These are phyloP conservation scores for Pelargonium nanum DNA, from an alignment of 345 rosid genomes.

Conservation along the genomic window DNA sequence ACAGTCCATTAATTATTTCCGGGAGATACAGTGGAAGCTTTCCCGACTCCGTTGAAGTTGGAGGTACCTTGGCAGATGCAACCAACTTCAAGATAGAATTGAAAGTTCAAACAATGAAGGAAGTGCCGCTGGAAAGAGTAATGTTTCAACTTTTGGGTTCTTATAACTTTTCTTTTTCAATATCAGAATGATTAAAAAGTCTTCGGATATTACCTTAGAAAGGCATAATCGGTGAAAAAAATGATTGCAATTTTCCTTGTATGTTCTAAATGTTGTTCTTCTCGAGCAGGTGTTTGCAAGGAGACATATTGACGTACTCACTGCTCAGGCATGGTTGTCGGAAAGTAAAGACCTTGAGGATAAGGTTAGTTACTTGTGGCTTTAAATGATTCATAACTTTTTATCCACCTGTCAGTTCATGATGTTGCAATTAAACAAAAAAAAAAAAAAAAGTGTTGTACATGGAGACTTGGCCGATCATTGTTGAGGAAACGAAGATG, in stretches of 20 bases:
- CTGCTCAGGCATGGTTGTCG: conserved; percentile 72
- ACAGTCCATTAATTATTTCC: conserved; percentile 45
- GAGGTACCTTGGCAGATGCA: conserved; percentile 53
- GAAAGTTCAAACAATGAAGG: conserved; percentile 51
- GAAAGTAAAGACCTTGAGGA: conserved; percentile 52
- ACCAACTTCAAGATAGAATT: conserved; percentile 37
- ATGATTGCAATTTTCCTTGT: too few relatives aligned
- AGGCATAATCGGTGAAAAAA: too few relatives aligned
- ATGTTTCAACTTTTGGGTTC: neutral
- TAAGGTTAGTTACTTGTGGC: conserved; percentile 48
- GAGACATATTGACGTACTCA: conserved; percentile 64
- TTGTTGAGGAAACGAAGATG: too few relatives aligned
- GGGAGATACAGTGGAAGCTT: conserved; percentile 69
- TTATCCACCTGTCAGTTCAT: too few relatives aligned
- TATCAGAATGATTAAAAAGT: too few relatives aligned
- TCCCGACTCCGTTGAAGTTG: conserved; percentile 45
- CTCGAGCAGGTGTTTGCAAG: conserved; percentile 46
- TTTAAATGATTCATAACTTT: too few relatives aligned
- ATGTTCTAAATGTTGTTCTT: too few relatives aligned
- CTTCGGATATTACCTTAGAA: too few relatives aligned
- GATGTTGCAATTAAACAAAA: too few relatives aligned
- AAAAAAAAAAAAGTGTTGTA: too few relatives aligned
- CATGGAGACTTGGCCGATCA: too few relatives aligned
- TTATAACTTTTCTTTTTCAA: too few relatives aligned
- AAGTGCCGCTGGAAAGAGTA: conserved; percentile 56